Evolutionary conservation across 1,284 basidiomycete genomes (phyloP).

Genomic region (Austroboletus novae-zelandiae): DNA sequence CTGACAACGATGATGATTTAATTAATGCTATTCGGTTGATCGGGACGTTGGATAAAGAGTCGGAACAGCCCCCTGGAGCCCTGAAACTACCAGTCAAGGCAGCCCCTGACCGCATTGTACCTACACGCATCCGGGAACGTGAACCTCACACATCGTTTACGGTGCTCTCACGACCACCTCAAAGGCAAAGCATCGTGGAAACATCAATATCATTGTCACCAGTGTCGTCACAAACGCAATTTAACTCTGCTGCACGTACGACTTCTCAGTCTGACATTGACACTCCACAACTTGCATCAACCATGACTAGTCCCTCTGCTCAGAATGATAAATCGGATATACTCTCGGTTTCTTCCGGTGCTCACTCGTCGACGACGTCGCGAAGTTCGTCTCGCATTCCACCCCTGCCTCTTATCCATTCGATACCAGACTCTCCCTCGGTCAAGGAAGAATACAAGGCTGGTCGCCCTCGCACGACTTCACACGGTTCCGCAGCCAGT

Average conservation of each 20-base stretch:
- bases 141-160: conserved; percentile 61
- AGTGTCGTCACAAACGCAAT: conserved; percentile 4
- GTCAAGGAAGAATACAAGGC: conserved; percentile 24
- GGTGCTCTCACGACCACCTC: conserved; percentile 62
- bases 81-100: conserved; percentile 1
- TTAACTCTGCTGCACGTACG: background rate
- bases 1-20: conserved; percentile 31
- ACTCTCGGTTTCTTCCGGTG: conserved; percentile 22
- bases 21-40: conserved; percentile 33
- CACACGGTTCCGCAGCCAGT: conserved; percentile 12
- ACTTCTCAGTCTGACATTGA: conserved; percentile 14
- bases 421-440: conserved; percentile 34
- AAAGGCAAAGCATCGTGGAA: conserved; percentile 27
- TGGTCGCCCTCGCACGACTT: conserved; percentile 15
- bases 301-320: conserved; percentile 1
- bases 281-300: conserved; percentile 15
- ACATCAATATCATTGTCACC: conserved; percentile 5
- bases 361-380: conserved; percentile 21
- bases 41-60: conserved; percentile 22
- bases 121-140: conserved; percentile 63
- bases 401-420: conserved; percentile 30
- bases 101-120: conserved; percentile 43
- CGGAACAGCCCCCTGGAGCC: conserved; percentile 9
- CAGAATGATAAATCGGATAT: conserved; percentile 28
- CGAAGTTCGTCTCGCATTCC: conserved; percentile 28